Evolutionary conservation across 1,284 basidiomycete genomes (phyloP), one percentile per base, ranked within the genome.

Genomic region (Pseudomicrostroma phylloplanum): DNA sequence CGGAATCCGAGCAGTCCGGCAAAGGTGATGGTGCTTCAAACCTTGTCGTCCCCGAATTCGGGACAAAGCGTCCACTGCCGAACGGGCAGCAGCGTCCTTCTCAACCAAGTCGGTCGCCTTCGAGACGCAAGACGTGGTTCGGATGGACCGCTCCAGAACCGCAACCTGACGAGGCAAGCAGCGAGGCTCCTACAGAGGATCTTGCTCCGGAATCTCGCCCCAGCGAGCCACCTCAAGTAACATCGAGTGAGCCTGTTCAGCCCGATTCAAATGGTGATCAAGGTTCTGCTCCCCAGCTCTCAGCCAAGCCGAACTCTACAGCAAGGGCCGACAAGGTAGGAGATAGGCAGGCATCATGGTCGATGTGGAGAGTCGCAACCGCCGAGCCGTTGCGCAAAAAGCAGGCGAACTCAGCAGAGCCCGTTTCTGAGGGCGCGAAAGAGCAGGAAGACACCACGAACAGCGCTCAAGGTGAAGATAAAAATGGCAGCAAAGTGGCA

Each of bases 111-210:
- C 46, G n/a, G 46, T 48, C 46, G 6, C 17, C n/a, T 48, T n/a
- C 53, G 17, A 61, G 41, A 39, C 26, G 59, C n/a, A 61, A 36
- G 54, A 61, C 59, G 15, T 61, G 59, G 59, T 61, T 59, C 46
- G 59, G 59, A 21, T 61, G 51, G 51, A 54, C 51, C 6, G 21
- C 25, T 6, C 12, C 43, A 21, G 51, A 54, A 15, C 21, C 7
- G 19, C 21, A 54, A 19, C 46, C 46, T 12, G n/a, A 23, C 12
- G 46, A 7, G 23, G 46, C 9, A 3, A 36, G 30, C 30, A 36
- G 30, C 30, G 30, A 36, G 30, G 9, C 30, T 36, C 30, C 30
- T 36, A 9, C 30, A 36, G 30, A 36, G 30, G 4, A 36, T 4
- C 9, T 9, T 36, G 30, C 4, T 3, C 30, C 46, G 12, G 46